Evolutionary conservation across 768 basidiomycete genomes (phyloP), one percentile per base, ranked within the genome.

Genomic region (Suillus tomentosus): DNA sequence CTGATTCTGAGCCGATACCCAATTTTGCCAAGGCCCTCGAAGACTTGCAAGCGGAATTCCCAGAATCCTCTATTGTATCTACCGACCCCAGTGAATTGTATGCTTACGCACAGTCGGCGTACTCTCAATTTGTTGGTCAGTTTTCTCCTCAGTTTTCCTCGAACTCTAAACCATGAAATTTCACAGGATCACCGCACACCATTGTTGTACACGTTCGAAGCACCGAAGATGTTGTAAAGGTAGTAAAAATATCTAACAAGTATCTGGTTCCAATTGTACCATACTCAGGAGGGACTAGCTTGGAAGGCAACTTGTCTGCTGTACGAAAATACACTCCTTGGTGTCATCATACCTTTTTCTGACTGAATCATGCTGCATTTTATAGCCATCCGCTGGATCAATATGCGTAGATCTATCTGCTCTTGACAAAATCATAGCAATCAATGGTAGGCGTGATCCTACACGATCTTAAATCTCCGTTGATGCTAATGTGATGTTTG

Each of bases 281-380:
- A 2, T 94, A 88, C 71, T 87, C 89, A 55, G 94, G 92, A 5
- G 93, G 90, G 24, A 95, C 92, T 2, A 88, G 87, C 68, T 81
- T 95, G 19, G 94, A 95, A 71, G 92, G 92, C 0, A 92, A 94
- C 74, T 89, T 88, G 65, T 84, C 86, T 51, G 90, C 89, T 51
- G 89, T 91, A 66, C 42, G 80, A 58, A 47, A 62, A 55, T 40
- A 50, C 3, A 17, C 22, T 37, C 10, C 55, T 31, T 11, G 55
- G 34, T n/a, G 13, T 15, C 47, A n/a, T 39, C 11, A 34, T 42
- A 40, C 14, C 19, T 27, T 40, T 37, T 31, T 45, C 47, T 39
- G 24, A 43, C 43, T 67, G 13, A 14, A 36, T 31, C 59, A 19
- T 47, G 6, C 19, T 7, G 42, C 62, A 47, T 51, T 56, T 36